Conservation (phyloP, 768 basidiomycete species). For the Clitopilus hobsonii region DNA sequence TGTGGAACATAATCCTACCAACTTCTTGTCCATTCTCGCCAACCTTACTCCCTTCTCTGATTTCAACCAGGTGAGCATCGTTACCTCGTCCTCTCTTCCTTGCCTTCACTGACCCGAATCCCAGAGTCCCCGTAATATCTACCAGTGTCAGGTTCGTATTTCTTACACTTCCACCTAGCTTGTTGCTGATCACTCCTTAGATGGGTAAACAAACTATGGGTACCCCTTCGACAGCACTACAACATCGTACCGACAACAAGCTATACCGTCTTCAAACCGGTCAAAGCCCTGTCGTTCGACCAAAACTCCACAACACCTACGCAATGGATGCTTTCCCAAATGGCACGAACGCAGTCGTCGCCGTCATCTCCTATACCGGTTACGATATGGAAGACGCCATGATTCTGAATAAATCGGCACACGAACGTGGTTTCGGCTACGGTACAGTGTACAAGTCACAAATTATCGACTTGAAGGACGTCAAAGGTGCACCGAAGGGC, state of each 20-base stretch:
- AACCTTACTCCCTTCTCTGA: slow-evolving; percentile 99
- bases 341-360: slow-evolving; percentile 96
- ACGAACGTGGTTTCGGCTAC: slow-evolving; percentile 96
- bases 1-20: slow-evolving; percentile 91
- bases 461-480: slow-evolving; percentile 83
- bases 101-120: slow-evolving; percentile 2
- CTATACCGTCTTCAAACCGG: slow-evolving; percentile 94
- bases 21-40: slow-evolving; percentile 93
- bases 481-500: slow-evolving; percentile 60
- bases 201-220: slow-evolving; percentile 99
- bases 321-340: slow-evolving; percentile 99
- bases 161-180: neutral
- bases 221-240: slow-evolving; percentile 88
- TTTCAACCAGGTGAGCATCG: slow-evolving; percentile 83
- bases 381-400: slow-evolving; percentile 99
- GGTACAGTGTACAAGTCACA: slow-evolving; percentile 96
- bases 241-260: slow-evolving; percentile 96
- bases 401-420: slow-evolving; percentile 98
- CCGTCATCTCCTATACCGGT: slow-evolving; percentile 99
- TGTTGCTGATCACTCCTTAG: slow-evolving; percentile 30
- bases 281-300: slow-evolving; percentile 93
- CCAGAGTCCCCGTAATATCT: slow-evolving; percentile 86
- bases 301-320: slow-evolving; percentile 86
- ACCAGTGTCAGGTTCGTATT: slow-evolving; percentile 77
- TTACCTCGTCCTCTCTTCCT: slow-evolving; percentile 15